These are phyloP conservation scores for Oidium heveae DNA, from an alignment of 2,329 filamentous ascomycete species.

Conservation along the genomic window DNA sequence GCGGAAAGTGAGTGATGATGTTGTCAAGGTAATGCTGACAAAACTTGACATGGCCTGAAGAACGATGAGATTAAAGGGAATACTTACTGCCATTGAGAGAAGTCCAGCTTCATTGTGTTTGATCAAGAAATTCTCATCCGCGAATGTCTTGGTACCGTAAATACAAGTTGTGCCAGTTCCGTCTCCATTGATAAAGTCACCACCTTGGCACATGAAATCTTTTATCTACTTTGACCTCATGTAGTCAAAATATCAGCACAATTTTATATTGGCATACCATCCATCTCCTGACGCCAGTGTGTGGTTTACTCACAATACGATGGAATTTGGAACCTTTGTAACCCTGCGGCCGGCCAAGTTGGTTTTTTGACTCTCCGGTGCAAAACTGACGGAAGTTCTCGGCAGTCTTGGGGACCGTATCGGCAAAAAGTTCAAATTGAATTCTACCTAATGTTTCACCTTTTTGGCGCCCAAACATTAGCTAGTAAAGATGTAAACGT, in stretches of 20 bases:
- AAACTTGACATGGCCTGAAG: neutral
- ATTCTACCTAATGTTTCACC: conserved; percentile 74
- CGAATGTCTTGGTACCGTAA: conserved; percentile 63
- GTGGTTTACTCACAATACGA: conserved; percentile 43
- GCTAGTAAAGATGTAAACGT: neutral
- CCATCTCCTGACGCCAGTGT: neutral
- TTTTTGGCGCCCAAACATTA: conserved; percentile 14
- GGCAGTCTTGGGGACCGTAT: conserved; percentile 64
- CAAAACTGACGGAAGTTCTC: conserved; percentile 97
- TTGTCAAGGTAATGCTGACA: too few relatives aligned
- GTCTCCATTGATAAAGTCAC: conserved; percentile 84
- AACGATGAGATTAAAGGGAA: neutral
- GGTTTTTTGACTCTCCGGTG: conserved; percentile 71
- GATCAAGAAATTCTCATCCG: conserved; percentile 69
- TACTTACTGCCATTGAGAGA: conserved; percentile 72
- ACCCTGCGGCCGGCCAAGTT: conserved; percentile 54
- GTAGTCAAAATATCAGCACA: neutral
- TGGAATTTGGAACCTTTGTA: conserved; percentile 94
- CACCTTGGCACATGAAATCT: conserved; percentile 93
- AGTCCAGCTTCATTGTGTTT: conserved; percentile 61
- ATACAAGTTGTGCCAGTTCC: conserved; percentile 75
- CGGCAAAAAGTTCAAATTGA: conserved; percentile 73
- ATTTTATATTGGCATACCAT: too few relatives aligned
- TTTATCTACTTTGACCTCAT: conserved; percentile 37
- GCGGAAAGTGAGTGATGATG: neutral